Conservation (phyloP, 352 stramenopile species). For the Phytopythium aichiense region DNA sequence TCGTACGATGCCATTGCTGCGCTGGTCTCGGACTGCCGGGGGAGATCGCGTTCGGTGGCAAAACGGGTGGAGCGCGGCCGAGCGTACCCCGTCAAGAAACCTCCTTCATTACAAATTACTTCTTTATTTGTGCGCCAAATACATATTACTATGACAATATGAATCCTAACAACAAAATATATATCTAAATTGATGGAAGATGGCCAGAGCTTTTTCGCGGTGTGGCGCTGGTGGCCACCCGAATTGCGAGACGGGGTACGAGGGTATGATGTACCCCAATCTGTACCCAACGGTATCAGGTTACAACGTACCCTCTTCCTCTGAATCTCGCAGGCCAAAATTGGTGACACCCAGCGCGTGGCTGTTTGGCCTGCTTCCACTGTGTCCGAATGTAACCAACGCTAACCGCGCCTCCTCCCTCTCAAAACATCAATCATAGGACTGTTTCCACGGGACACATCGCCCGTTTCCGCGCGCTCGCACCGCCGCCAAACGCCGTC, state of each 20-base stretch:
- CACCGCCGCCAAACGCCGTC: neutral
- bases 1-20: constrained; percentile 66
- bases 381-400: too few species aligned
- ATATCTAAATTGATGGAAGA: neutral
- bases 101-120: too few species aligned
- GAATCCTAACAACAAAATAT: too few species aligned
- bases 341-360: too few species aligned
- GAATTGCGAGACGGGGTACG: neutral
- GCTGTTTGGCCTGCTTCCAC: too few species aligned
- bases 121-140: too few species aligned
- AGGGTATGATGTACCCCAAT: neutral
- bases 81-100: neutral
- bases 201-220: neutral
- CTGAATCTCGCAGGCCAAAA: too few species aligned
- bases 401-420: too few species aligned
- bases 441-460: neutral
- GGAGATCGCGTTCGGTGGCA: neutral
- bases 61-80: constrained; percentile 2
- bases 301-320: neutral
- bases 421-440: neutral
- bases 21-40: neutral
- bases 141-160: too few species aligned
- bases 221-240: neutral
- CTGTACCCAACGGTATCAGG: neutral
- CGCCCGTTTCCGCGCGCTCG: neutral